Conservation (phyloP, 768 basidiomycete genomes). For the Asterophora lycoperdoides region DNA sequence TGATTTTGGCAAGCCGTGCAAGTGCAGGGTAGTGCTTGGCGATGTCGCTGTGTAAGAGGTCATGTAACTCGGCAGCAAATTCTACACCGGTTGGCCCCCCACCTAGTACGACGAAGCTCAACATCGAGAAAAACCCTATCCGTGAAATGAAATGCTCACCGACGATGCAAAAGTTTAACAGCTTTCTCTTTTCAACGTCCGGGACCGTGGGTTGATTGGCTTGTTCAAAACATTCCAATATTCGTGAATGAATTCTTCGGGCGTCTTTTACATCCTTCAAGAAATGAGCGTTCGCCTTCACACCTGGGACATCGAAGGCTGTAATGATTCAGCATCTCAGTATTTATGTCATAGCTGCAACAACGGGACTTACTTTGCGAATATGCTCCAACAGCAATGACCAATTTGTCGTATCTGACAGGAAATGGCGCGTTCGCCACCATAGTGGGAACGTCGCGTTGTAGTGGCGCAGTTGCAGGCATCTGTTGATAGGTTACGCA, state of each 20-base stretch:
- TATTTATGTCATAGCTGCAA: not conserved
- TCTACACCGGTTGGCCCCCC: constrained; percentile 79
- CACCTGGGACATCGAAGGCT: constrained; percentile 72
- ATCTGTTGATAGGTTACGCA: not conserved
- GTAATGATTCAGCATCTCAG: constrained; percentile 1
- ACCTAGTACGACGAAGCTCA: constrained; percentile 37
- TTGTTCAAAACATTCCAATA: constrained; percentile 87
- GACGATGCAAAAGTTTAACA: constrained; percentile 85
- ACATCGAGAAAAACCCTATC: not conserved
- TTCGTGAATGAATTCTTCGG: constrained; percentile 61
- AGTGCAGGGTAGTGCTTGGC: constrained; percentile 57
- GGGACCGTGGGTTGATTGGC: constrained; percentile 77
- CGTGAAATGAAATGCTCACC: constrained; percentile 38
- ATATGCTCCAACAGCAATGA: constrained; percentile 84
- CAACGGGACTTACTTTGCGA: constrained; percentile 57
- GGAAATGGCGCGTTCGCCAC: constrained; percentile 47
- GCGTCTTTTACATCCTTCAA: constrained; percentile 79
- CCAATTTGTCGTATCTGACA: constrained; percentile 72
- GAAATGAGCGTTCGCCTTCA: constrained; percentile 80
- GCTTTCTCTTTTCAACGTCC: constrained; percentile 66
- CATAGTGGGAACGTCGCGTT: not conserved
- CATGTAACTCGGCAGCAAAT: constrained; percentile 79
- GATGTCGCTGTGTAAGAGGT: constrained; percentile 68
- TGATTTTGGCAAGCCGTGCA: constrained; percentile 62
- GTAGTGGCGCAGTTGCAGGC: constrained; percentile 4